phyloP scores from a whole-genome alignment of 176 grass and related monocot species.

The Elaeis guineensis region DNA sequence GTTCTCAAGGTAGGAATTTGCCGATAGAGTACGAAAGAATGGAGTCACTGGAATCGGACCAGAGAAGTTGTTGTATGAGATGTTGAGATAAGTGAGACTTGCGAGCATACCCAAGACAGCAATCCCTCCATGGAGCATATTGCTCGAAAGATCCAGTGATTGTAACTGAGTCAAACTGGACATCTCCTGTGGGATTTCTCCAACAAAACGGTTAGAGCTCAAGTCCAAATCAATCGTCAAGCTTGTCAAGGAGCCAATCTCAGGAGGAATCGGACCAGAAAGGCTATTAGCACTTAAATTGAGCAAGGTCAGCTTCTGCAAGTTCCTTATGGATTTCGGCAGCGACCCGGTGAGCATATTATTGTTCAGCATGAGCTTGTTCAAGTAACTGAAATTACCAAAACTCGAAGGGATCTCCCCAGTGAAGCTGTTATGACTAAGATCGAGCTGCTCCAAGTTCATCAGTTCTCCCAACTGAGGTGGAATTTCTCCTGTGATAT shows the following conservation, averaged over 20 bases:
- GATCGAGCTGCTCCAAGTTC: slow-evolving; percentile 91
- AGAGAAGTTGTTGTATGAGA: slow-evolving; percentile 96
- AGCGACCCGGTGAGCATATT: slow-evolving; percentile 53
- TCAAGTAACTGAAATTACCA: slow-evolving; percentile 92
- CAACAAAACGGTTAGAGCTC: slow-evolving; percentile 68
- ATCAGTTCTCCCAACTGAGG: slow-evolving; percentile 58
- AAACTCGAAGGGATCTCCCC: slow-evolving; percentile 67
- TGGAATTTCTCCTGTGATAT: slow-evolving; percentile 43
- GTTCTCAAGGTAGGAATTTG: slow-evolving; percentile 54
- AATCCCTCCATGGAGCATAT: slow-evolving; percentile 62
- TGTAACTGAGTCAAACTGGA: slow-evolving; percentile 72
- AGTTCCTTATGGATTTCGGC: slow-evolving; percentile 56
- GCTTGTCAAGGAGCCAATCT: slow-evolving; percentile 54
- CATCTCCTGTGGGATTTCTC: slow-evolving; percentile 72
- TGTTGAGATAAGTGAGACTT: slow-evolving; percentile 82
- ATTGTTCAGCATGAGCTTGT: slow-evolving; percentile 75
- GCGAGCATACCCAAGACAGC: slow-evolving; percentile 53
- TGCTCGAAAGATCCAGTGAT: slow-evolving; percentile 68
- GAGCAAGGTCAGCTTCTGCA: slow-evolving; percentile 92
- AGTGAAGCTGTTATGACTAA: slow-evolving; percentile 68
- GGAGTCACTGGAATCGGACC: slow-evolving; percentile 76
- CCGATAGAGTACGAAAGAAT: slow-evolving; percentile 68
- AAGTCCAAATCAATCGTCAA: slow-evolving; percentile 82
- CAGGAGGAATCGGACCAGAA: slow-evolving; percentile 45
- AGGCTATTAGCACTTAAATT: slow-evolving; percentile 65